Evolutionary conservation across 2,329 filamentous ascomycete genomes (phyloP), one percentile per base, ranked within the genome.

Genomic region (Furcasterigmium furcatum): DNA sequence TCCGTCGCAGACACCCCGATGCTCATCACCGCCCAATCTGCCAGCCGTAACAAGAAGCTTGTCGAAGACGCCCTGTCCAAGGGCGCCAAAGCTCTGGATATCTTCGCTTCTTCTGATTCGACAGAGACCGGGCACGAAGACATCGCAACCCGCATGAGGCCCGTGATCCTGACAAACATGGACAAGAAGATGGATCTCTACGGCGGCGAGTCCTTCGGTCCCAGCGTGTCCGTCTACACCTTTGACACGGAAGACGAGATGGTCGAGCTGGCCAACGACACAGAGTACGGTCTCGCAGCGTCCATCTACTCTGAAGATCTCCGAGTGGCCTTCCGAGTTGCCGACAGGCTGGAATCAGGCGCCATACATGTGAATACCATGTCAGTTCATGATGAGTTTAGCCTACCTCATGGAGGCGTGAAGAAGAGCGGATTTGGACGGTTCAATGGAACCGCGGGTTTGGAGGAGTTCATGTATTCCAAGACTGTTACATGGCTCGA

Each of bases 301-400:
- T 77, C 87, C 0, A 78, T 95, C 2, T 95, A 90, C 62, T 91
- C 88, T 0, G 70, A 77, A 53, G 82, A 89, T 58, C 65, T 92
- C 43, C 66, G 73, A 41, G 68, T 72, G 35, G 84, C 74, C 0
- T 59, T 87, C 50, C 69, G 76, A 5, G 63, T 87, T n/a, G 82
- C 84, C 5, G 74, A 68, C 52, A 70, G 73, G 48, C 79, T 87
- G 47, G 82, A 92, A 60, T 76, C 77, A 21, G 89, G 82, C 7
- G 79, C 80, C 3, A 79, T 84, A 22, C 84, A 87, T 53, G 84
- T 88, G 58, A 88, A 87, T 60, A 68, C 69, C 32, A 79, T 84
- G 72, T 83, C 75, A 2, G 65, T 87, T 5, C 83, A 87, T 54
- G 84, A 88, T 52, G 84, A 87, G 62, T 61, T 74, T 8, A 67